phyloP scores from a whole-genome alignment of 1,284 basidiomycete genomes.

The Ustilago esculenta region DNA sequence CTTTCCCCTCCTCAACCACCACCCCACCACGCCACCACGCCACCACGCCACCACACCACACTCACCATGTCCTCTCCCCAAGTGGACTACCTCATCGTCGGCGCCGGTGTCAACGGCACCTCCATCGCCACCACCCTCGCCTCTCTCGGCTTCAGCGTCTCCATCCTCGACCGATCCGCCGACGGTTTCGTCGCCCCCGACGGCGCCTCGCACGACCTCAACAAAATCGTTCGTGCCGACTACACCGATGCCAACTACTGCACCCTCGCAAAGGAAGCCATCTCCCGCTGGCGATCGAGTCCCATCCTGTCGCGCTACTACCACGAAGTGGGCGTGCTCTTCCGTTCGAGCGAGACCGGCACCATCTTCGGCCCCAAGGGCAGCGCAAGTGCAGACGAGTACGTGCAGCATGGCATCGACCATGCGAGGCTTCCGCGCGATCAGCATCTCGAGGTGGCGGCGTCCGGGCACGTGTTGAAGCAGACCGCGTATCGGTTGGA shows the following conservation, averaged over 20 bases:
- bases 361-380: background rate
- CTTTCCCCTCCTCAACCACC: background rate
- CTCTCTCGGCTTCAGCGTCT: slow-evolving; percentile 75
- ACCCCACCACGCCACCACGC: no score
- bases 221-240: slow-evolving; percentile 74
- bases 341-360: slow-evolving; percentile 28
- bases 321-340: slow-evolving; percentile 61
- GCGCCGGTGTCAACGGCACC: slow-evolving; percentile 87
- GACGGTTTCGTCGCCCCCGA: slow-evolving; percentile 72
- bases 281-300: slow-evolving; percentile 74
- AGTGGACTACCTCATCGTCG: slow-evolving; percentile 71
- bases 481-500: slow-evolving; percentile 31
- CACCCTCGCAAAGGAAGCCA: slow-evolving; percentile 77
- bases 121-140: slow-evolving; percentile 76
- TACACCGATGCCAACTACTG: slow-evolving; percentile 71
- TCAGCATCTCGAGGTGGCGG: slow-evolving; percentile 13
- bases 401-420: slow-evolving; percentile 31
- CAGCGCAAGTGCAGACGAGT: slow-evolving; percentile 17
- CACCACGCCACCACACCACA: background rate
- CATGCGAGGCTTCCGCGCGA: slow-evolving; percentile 24
- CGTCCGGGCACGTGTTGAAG: background rate
- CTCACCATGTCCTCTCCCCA: background rate
- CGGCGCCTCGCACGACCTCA: slow-evolving; percentile 83
- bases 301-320: slow-evolving; percentile 39
- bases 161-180: slow-evolving; percentile 71